These are phyloP conservation scores for Trichophaea hybrida DNA, from an alignment of 2,329 filamentous ascomycete genomes.

Conservation along the genomic window DNA sequence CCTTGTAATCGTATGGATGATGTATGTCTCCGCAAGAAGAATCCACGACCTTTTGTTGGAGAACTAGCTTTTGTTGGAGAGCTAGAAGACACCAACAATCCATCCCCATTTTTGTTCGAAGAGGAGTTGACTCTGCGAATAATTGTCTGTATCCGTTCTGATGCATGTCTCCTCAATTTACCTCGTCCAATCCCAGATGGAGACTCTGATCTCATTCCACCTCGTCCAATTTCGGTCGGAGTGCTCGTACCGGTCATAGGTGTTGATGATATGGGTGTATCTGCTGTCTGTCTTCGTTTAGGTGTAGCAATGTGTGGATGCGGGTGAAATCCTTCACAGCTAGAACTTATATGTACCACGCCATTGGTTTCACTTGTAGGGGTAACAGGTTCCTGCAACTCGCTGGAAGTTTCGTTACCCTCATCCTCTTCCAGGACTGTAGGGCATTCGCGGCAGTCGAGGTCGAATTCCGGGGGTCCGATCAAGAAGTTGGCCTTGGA, in stretches of 20 bases:
- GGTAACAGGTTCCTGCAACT: slow-evolving; percentile 47
- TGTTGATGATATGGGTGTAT: not conserved
- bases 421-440: slow-evolving; percentile 36
- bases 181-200: not conserved
- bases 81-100: not conserved
- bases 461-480: slow-evolving; percentile 18
- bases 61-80: slow-evolving; percentile 24
- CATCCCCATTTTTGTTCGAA: slow-evolving; percentile 4
- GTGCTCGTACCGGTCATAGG: not conserved
- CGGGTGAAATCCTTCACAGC: slow-evolving; percentile 21
- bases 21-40: slow-evolving; percentile 38
- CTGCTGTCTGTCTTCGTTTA: slow-evolving; percentile 23
- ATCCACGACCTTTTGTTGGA: slow-evolving; percentile 27
- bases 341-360: slow-evolving; percentile 36
- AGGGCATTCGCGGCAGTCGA: slow-evolving; percentile 24
- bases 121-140: slow-evolving; percentile 20
- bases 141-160: slow-evolving; percentile 16
- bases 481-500: slow-evolving; percentile 17
- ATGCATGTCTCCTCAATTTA: slow-evolving; percentile 16
- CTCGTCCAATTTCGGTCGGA: no score
- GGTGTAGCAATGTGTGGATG: slow-evolving; percentile 30
- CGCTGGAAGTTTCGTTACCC: slow-evolving; percentile 42
- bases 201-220: not conserved
- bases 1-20: slow-evolving; percentile 26
- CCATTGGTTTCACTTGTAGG: slow-evolving; percentile 46